Percentiles rank a stretch among this genome's conserved stretches.
These are phyloP conservation scores for Diaporthe sp. DNA, from an alignment of 2,329 filamentous ascomycete species.

Conservation along the genomic window DNA sequence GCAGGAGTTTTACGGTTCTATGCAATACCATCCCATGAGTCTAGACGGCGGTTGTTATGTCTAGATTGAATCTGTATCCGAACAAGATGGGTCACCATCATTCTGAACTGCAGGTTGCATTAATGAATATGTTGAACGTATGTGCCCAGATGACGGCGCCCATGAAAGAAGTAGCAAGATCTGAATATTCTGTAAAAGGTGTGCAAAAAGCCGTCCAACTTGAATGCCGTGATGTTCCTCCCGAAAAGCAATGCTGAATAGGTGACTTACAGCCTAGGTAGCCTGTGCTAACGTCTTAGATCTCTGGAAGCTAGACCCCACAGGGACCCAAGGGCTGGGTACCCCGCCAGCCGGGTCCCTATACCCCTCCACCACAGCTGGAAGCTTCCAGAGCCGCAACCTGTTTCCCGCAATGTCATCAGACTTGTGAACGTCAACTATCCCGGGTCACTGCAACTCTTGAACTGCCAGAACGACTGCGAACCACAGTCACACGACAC, in stretches of 20 bases:
- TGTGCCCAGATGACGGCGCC: neutral
- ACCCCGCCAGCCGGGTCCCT: conserved; percentile 16
- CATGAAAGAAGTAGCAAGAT: neutral
- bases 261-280: neutral
- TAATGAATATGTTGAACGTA: neutral
- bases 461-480: neutral
- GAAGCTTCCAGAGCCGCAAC: conserved; percentile 30
- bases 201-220: neutral
- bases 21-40: conserved; percentile 12
- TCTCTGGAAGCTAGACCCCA: neutral
- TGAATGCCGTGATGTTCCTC: no score
- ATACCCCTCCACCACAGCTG: neutral
- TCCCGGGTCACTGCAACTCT: neutral
- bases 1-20: conserved; percentile 32
- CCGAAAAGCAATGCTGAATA: neutral
- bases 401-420: neutral
- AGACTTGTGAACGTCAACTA: neutral
- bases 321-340: neutral
- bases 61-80: neutral
- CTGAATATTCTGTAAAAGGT: neutral
- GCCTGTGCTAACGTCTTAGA: neutral
- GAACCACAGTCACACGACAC: neutral
- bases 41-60: neutral
- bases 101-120: neutral
- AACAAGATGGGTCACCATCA: neutral